Base-by-base conservation (phyloP, 164 flowering plant species). In the Aristolochia contorta region DNA sequence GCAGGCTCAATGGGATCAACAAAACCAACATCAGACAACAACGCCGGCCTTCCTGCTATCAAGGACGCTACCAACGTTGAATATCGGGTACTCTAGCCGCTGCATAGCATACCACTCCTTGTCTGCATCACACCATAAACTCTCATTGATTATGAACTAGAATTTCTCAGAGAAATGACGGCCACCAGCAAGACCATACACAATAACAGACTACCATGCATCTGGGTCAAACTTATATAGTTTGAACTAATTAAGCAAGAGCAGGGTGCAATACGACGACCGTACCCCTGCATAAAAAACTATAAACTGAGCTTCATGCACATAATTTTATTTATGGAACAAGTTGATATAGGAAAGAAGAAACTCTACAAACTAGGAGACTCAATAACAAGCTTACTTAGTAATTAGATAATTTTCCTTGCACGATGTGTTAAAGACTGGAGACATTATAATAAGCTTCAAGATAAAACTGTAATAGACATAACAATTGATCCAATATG, bases 71-170 rank as follows among this genome's bases (percentile, higher is more conserved):
- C 72, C 78, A 37, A 62, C 72, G 43, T 75, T 75, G 12, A 64
- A 72, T 54, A 78, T 75, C 20, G 77, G 85, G 90, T 82, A 74
- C 33, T 37, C 65, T 61, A 48, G 51, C 57, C 14, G 25, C 37
- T 46, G 16, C 59, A 16, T 21, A 16, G 12, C 19, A 4, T 5
- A 20, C 37, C 5, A 12, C 37, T 18, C 58, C 7, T 43, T 58
- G 54, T 37, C 60, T 59, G 52, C 50, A 65, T 61, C 64, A 33
- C 57, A 59, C 41, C 52, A 20, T 63, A 18, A 24, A 60, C 10
- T 53, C 53, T 25, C 6, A 14, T 2, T 1, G 22, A 50, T 20
- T 49, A 6, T 16, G 2, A n/a, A 49, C 22, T 21, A 16, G 15
- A 49, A 18, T 22, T 14, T 53, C 30, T 9, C 9, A 14, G 23